Base-by-base conservation (phyloP, 768 basidiomycete species). In the Russula sp. region DNA sequence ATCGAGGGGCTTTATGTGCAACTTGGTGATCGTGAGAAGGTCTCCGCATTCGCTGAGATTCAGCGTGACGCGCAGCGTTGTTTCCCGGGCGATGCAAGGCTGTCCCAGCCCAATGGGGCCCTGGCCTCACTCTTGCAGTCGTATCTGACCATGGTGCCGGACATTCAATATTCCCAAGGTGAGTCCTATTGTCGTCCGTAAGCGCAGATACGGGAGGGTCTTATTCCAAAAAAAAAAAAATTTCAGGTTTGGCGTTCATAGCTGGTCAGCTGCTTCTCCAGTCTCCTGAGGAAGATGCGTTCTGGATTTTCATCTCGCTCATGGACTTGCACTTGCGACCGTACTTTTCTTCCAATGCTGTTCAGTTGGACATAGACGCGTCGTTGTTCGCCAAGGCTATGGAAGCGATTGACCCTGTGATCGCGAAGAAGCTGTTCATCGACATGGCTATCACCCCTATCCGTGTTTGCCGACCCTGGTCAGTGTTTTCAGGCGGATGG, bases 241-340 rank as follows among this genome's bases (percentile, higher is more conserved):
- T 40, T 67, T 10, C 59, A 91, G 91, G 87, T 4, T 74, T 93
- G 44, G 83, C 86, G 7, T 76, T 82, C 11, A 85, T 92, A 57
- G 82, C 85, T 22, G 88, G 88, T 2, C 85, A 90, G 65, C 74
- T 93, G 51, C 74, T 93, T 0, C 74, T 87, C 9, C 84, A 88
- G 52, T 83, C 89, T 0, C 91, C 91, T 0, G 91, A 94, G 66
- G 91, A 94, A 71, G 91, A 94, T 66, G 91, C 89, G 0, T 94
- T 94, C 72, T 94, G 91, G 91, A 92, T 89, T 20, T 92, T 93
- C 70, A 80, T 89, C 1, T 90, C 89, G 3, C 75, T 93, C 66
- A 94, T 94, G 91, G 89, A 93, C 67, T 81, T 82, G 1, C 85
- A 91, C 66, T 76, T 92, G n/a, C 86, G 91, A 1, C 77, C 85